Percentiles rank a stretch among this genome's conserved stretches.
These are phyloP conservation scores for Pythium myriotylum DNA, from an alignment of 352 stramenopile genomes.

Conservation along the genomic window DNA sequence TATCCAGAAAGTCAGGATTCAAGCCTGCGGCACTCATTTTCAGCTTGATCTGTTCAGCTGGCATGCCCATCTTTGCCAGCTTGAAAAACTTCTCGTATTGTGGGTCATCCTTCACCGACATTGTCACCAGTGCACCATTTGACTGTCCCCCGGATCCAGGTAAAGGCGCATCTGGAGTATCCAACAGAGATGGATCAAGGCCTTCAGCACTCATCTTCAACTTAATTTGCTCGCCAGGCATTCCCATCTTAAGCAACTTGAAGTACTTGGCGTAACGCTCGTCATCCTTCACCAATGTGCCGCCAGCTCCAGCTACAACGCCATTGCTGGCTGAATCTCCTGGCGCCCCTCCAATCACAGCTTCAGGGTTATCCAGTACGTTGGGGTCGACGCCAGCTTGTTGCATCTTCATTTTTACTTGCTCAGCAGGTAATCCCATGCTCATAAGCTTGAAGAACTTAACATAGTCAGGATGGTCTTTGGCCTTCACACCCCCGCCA, in stretches of 20 bases:
- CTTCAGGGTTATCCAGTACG: conserved; percentile 71
- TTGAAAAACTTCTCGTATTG: conserved; percentile 96
- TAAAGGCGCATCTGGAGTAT: conserved; percentile 86
- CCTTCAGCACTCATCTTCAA: conserved; percentile 94
- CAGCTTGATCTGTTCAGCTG: conserved; percentile 91
- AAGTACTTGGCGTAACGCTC: conserved; percentile 95
- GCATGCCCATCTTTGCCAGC: conserved; percentile 91
- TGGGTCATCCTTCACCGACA: conserved; percentile 93
- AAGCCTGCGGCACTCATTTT: conserved; percentile 87
- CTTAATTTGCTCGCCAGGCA: conserved; percentile 94
- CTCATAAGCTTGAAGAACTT: conserved; percentile 87
- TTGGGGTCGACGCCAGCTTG: conserved; percentile 65
- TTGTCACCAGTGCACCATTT: conserved; percentile 15
- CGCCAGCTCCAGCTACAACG: conserved; percentile 15
- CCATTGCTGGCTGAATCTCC: conserved; percentile 1
- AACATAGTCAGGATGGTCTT: conserved; percentile 72
- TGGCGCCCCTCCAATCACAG: conserved; percentile 51
- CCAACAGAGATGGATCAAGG: conserved; percentile 89
- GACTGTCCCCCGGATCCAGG: conserved; percentile 42
- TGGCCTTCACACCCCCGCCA: conserved; percentile 43
- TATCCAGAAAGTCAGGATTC: conserved; percentile 68
- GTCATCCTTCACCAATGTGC: conserved; percentile 65
- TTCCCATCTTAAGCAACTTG: conserved; percentile 95
- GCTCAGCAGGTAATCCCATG: conserved; percentile 79
- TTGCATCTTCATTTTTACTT: conserved; percentile 89